phyloP scores from a whole-genome alignment of 2,329 filamentous ascomycete genomes.

The Neofusicoccum sp. region DNA sequence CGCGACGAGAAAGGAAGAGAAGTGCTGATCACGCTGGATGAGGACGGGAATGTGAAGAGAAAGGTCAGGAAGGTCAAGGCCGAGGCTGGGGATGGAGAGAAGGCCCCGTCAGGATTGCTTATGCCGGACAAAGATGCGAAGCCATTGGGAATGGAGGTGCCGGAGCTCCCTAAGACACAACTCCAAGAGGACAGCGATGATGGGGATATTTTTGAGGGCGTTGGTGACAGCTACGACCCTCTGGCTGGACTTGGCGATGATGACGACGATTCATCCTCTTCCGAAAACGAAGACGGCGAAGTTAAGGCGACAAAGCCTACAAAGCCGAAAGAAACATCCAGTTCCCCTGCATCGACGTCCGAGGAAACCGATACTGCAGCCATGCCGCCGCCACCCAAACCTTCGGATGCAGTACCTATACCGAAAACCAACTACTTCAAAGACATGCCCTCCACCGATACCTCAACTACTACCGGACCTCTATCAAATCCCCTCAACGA shows the following conservation, averaged over 20 bases:
- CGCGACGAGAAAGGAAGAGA: slow-evolving; percentile 56
- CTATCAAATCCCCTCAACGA: slow-evolving; percentile 34
- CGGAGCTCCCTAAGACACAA: slow-evolving; percentile 27
- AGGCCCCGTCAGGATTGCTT: slow-evolving; percentile 35
- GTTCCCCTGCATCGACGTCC: not conserved
- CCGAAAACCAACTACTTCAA: slow-evolving; percentile 20
- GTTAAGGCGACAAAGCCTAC: slow-evolving; percentile 9
- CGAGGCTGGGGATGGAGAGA: slow-evolving; percentile 38
- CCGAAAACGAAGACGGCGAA: slow-evolving; percentile 35
- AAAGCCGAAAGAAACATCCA: not conserved
- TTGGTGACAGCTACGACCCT: slow-evolving; percentile 60
- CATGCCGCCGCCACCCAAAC: slow-evolving; percentile 16
- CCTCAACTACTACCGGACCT: slow-evolving; percentile 23
- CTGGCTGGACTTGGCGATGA: slow-evolving; percentile 54
- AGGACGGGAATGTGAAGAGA: slow-evolving; percentile 60
- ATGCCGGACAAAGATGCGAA: slow-evolving; percentile 46
- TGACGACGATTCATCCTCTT: slow-evolving; percentile 44
- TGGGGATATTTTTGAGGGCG: slow-evolving; percentile 62
- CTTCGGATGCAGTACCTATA: not conserved
- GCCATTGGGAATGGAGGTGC: slow-evolving; percentile 53
- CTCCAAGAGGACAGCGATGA: slow-evolving; percentile 50
- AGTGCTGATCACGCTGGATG: slow-evolving; percentile 58
- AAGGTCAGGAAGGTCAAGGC: slow-evolving; percentile 56
- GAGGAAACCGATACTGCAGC: slow-evolving; percentile 14
- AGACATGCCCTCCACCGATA: slow-evolving; percentile 22